These are phyloP conservation scores for Buxus sempervirens DNA, from an alignment of 164 flowering plant genomes.

Conservation along the genomic window DNA sequence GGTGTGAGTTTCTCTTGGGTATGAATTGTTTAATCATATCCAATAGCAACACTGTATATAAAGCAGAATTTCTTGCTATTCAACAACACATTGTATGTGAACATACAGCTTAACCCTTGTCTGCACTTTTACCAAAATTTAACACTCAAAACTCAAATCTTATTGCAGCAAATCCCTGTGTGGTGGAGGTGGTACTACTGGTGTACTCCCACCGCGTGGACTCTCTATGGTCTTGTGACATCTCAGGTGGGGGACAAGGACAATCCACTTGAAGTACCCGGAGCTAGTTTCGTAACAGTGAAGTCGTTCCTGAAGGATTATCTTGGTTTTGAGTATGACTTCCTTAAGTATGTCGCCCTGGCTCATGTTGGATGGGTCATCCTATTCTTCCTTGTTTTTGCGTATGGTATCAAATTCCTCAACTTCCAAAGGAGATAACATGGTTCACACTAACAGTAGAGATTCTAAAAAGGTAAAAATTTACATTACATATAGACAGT, in stretches of 20 bases:
- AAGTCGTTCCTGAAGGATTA: conserved; percentile 36
- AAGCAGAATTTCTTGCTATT: too few relatives aligned
- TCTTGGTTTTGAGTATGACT: conserved; percentile 55
- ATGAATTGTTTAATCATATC: too few relatives aligned
- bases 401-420: conserved; percentile 64
- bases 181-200: conserved; percentile 70
- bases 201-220: conserved; percentile 49
- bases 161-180: conserved; percentile 33
- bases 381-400: conserved; percentile 59
- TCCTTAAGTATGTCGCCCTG: conserved; percentile 53
- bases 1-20: too few relatives aligned
- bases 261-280: conserved; percentile 41
- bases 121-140: not conserved
- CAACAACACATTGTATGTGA: too few relatives aligned
- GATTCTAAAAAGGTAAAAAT: too few relatives aligned
- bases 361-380: conserved; percentile 56
- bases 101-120: too few relatives aligned
- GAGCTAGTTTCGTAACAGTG: conserved; percentile 24
- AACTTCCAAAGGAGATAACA: conserved; percentile 72
- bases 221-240: conserved; percentile 41
- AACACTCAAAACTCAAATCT: not conserved
- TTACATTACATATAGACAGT: too few relatives aligned
- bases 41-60: too few relatives aligned
- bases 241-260: conserved; percentile 38
- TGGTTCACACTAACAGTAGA: not conserved